Evolutionary conservation across 2,329 filamentous ascomycete genomes (phyloP), one percentile per base, ranked within the genome.

Genomic region (Colletotrichum tamarilloi): DNA sequence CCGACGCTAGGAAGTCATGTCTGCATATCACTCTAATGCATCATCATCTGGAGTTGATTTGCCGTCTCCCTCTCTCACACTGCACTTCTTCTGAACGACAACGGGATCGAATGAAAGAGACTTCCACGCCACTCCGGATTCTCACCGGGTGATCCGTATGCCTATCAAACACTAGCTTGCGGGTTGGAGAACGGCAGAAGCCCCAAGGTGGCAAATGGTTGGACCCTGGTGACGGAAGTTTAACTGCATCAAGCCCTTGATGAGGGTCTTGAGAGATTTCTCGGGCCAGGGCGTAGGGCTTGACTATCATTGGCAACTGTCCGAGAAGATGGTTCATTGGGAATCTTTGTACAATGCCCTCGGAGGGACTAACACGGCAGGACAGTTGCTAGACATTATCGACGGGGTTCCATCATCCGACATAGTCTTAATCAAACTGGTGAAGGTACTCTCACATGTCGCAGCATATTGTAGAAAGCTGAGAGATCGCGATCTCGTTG

Each of bases 91-190:
- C 59, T 35, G 52, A 53, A 46, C 42, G 28, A 38, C 28, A 28
- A 52, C 24, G 14, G 32, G 42, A 42, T 26, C n/a, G 24, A 35
- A 4, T 12, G 24, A 46, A 26, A 24, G 59, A 69, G 22, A 49
- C 53, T 22, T 72, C 28, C 38, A 69, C 56, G 60, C 46, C 55
- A 52, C 59, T 72, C 22, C n/a, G 55, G 67, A 70, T 73, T 70
- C 46, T 70, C 70, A 73, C 70, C 70, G n/a, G 67, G 70, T 56
- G 64, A 59, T 30, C 49, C 53, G 55, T 65, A 38, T 53, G 60
- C 28, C 67, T 38, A 60, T 65, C 60, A 60, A 57, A 62, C 42
- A 60, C 66, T 65, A 65, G 70, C 46, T 46, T 46, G 38, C 24
- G 53, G 32, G 46, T 35, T 60, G 53, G 38, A 64, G 14, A 24